Evolutionary conservation across 345 rosid genomes (phyloP).

Genomic region (Noccaea caerulescens): DNA sequence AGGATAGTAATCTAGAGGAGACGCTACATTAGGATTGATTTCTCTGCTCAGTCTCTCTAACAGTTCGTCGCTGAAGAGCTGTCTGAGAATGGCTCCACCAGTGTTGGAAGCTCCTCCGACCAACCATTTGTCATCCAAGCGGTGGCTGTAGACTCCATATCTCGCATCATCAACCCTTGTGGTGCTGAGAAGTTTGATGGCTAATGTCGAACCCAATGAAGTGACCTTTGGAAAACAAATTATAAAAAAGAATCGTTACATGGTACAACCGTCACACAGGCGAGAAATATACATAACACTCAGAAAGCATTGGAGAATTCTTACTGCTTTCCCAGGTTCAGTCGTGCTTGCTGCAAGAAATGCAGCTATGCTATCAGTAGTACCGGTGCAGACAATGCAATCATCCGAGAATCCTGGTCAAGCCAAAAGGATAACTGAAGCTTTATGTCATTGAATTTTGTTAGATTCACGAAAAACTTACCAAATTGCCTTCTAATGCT

Average conservation of each 20-base stretch:
- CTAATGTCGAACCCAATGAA: constrained; percentile 90
- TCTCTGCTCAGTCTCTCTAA: constrained; percentile 65
- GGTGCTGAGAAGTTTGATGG: constrained; percentile 84
- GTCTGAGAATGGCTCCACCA: constrained; percentile 91
- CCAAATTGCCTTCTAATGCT: constrained; percentile 61
- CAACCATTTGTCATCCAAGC: constrained; percentile 94
- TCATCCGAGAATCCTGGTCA: constrained; percentile 75
- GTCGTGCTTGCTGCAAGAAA: constrained; percentile 93
- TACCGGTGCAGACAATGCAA: constrained; percentile 80
- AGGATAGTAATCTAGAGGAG: constrained; percentile 87
- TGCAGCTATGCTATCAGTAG: constrained; percentile 96
- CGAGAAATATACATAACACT: background rate
- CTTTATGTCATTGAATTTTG: background rate
- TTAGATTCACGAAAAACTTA: constrained; percentile 35
- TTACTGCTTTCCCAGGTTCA: constrained; percentile 84
- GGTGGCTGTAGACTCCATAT: constrained; percentile 92
- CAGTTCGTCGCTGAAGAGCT: constrained; percentile 74
- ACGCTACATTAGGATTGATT: constrained; percentile 67
- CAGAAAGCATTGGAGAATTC: constrained; percentile 35
- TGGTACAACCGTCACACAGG: background rate
- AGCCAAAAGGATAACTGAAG: constrained; percentile 18
- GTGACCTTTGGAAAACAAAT: constrained; percentile 61
- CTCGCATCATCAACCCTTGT: constrained; percentile 86
- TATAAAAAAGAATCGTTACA: background rate
- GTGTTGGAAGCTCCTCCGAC: constrained; percentile 99